phyloP scores from a whole-genome alignment of 1,139 yeast species.

The Yamadazyma aaseri region DNA sequence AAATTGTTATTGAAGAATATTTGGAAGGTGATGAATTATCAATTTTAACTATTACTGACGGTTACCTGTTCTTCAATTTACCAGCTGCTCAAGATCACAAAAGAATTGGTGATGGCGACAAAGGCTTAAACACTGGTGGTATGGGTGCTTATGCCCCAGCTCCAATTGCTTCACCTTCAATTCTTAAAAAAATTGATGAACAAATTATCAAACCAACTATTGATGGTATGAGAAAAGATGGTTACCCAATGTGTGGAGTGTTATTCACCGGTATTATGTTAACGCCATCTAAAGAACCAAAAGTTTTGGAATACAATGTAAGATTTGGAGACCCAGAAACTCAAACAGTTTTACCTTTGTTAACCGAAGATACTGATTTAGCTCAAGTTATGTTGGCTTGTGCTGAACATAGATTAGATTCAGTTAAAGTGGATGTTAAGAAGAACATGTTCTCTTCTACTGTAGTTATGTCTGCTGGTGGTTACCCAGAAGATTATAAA shows the following conservation, averaged over 20 bases:
- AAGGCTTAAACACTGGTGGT: constrained; percentile 97
- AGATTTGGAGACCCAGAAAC: constrained; percentile 99
- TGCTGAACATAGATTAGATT: constrained; percentile 91
- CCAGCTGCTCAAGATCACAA: constrained; percentile 99
- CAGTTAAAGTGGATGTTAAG: constrained; percentile 66
- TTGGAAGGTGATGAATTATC: constrained; percentile 97
- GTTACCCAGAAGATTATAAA: constrained; percentile 84
- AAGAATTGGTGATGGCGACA: constrained; percentile 89
- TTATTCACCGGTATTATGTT: constrained; percentile 97
- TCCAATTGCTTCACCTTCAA: constrained; percentile 75
- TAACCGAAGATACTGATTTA: constrained; percentile 80
- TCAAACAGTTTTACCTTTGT: constrained; percentile 88
- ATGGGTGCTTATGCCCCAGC: constrained; percentile 99
- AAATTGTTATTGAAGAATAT: constrained; percentile 94
- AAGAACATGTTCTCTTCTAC: constrained; percentile 74
- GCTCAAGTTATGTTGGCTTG: constrained; percentile 92
- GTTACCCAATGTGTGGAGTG: constrained; percentile 93
- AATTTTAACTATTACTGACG: constrained; percentile 89
- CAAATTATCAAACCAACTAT: constrained; percentile 85
- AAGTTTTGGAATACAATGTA: constrained; percentile 94
- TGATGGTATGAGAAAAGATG: constrained; percentile 95
- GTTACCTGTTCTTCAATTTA: constrained; percentile 83
- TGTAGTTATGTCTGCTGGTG: constrained; percentile 95
- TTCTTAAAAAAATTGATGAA: constrained; percentile 67
- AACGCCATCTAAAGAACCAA: constrained; percentile 75